Evolutionary conservation across 495 filamentous ascomycete genomes (phyloP).

Genomic region (Penicillium crystallinum): DNA sequence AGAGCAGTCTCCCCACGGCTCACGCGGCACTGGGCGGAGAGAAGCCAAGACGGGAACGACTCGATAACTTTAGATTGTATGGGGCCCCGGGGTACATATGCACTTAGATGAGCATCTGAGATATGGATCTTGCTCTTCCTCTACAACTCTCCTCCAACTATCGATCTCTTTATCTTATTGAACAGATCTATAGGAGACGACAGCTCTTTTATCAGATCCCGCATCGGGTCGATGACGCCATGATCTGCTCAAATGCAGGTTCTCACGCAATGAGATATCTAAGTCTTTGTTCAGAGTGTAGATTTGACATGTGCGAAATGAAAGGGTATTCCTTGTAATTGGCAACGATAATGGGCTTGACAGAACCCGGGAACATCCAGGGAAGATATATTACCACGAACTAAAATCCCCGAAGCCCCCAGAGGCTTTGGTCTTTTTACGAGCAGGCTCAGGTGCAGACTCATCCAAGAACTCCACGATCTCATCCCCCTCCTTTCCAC

Average conservation of each 20-base stretch:
- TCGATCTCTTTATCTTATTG: too few relatives aligned
- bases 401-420: slow-evolving; percentile 91
- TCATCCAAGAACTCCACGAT: slow-evolving; percentile 55
- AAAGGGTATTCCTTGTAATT: neutral
- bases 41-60: slow-evolving; percentile 22
- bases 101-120: too few relatives aligned
- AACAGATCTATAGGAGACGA: too few relatives aligned
- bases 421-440: slow-evolving; percentile 69
- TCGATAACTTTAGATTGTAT: neutral
- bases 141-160: too few relatives aligned
- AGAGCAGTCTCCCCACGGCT: slow-evolving; percentile 13
- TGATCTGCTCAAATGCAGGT: neutral
- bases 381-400: slow-evolving; percentile 24
- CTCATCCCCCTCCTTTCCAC: slow-evolving; percentile 46
- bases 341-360: neutral
- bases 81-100: neutral
- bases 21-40: slow-evolving; percentile 12
- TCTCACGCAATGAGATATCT: too few relatives aligned
- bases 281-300: too few relatives aligned
- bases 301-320: too few relatives aligned
- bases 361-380: neutral
- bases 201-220: neutral
- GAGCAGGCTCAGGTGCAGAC: slow-evolving; percentile 58
- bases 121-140: too few relatives aligned
- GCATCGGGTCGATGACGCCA: slow-evolving; percentile 5